Evolutionary conservation across 208 protist genomes (phyloP), one percentile per base, ranked within the genome.

Genomic region (Trypanosoma platydactyli): DNA sequence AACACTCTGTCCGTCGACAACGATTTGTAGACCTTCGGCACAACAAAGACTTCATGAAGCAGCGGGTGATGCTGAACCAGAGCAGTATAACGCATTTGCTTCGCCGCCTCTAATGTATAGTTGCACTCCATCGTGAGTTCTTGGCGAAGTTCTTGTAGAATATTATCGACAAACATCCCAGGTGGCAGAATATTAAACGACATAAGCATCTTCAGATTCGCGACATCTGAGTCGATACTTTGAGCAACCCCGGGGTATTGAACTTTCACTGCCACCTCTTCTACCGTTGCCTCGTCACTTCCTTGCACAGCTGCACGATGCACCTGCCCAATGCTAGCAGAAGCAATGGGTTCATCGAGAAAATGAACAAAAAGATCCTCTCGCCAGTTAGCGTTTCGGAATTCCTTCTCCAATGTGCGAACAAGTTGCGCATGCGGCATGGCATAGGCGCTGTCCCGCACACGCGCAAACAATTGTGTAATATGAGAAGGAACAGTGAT

Each of bases 241-340:
- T 71, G 60, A 18, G 92, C 87, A 7, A 97, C 76, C 5, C 96
- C 71, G 3, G 87, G 81, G 68, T 94, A 88, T 54, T 98, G 80
- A 65, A 98, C 97, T 58, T 91, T 91, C 48, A 98, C 84, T 33
- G 98, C 97, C 30, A 94, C 94, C 51, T 87, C 79, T 7, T 96
- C 88, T 46, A 69, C 64, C 25, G 56, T 71, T 18, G 33, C 61
- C 5, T 82, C 76, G 12, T n/a, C 68, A 13, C 82, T 83, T 16
- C 83, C 78, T 35, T 54, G 70, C 27, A 97, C 68, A 5, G 69
- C 58, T 13, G 77, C 92, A 40, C 77, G 63, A 71, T 97, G 92
- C 27, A 98, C 97, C 69, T 99, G 97, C 12, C 97, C 97, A 54
- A 99, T 98, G 16, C 94, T 98, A 24, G 97, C 97, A 0, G 97